These are phyloP conservation scores for Globisporangium spiculum DNA, from an alignment of 352 stramenopile species.

Conservation along the genomic window DNA sequence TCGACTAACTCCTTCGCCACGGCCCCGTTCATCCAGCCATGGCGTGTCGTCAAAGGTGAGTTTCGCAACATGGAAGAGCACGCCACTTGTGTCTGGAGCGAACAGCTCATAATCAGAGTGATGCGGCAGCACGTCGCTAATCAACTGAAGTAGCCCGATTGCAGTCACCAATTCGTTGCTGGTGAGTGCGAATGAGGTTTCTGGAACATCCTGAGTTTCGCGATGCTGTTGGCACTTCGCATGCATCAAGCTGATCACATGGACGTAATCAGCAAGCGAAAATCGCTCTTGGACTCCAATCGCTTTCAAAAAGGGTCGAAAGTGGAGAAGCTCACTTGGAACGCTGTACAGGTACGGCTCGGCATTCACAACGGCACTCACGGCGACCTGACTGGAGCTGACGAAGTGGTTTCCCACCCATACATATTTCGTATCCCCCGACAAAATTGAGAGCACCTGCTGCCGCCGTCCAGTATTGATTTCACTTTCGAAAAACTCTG, in stretches of 20 bases:
- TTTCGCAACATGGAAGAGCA: conserved; percentile 37
- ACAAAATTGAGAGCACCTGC: conserved; percentile 35
- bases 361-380: conserved; percentile 45
- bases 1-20: conserved; percentile 24
- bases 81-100: conserved; percentile 41
- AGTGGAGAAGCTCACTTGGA: conserved; percentile 62
- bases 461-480: conserved; percentile 16
- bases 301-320: conserved; percentile 54
- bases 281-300: conserved; percentile 67
- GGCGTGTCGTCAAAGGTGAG: conserved; percentile 70
- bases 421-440: conserved; percentile 44
- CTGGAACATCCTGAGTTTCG: conserved; percentile 13
- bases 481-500: conserved; percentile 56
- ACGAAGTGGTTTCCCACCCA: conserved; percentile 67
- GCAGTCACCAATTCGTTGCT: conserved; percentile 45
- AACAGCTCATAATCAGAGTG: conserved; percentile 58
- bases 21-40: conserved; percentile 57
- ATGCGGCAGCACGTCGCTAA: conserved; percentile 59
- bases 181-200: conserved; percentile 23
- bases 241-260: conserved; percentile 55
- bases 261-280: conserved; percentile 49
- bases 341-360: conserved; percentile 65
- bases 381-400: conserved; percentile 44
- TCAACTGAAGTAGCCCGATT: conserved; percentile 63
- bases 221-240: conserved; percentile 27